Base-by-base conservation (phyloP, 2,329 filamentous ascomycete species). In the Xylariaceae sp. region DNA sequence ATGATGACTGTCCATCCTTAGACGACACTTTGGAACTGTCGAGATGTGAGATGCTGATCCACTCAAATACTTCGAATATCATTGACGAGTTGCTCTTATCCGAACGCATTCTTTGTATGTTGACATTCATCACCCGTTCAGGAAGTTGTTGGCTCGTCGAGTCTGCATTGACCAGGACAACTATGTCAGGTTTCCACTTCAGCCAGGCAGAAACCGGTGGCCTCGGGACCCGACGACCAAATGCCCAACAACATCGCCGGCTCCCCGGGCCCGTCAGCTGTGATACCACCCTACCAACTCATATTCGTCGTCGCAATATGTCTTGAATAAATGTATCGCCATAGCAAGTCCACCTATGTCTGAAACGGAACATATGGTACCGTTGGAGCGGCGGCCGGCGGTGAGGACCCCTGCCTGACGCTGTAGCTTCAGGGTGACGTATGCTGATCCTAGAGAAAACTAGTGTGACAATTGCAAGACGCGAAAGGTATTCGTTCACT, bases 391-490 rank as follows among this genome's bases (percentile, higher is more conserved):
- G 48, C 60, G 58, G 31, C 59, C 59, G 38, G 62, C 62, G 49
- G 62, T 63, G 47, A 62, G 62, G 6, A 45, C n/a, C 43, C 40
- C 48, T 33, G 47, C 38, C 31, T 12, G 22, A 6, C 10, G 18
- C 17, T n/a, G 18, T 43, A 28, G 12, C 14, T 42, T 18, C 18
- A n/a, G 47, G 18, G 19, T 43, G 31, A 14, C n/a, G 40, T 12
- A 42, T 4, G 13, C 13, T 16, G 34, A 38, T 14, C 5, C 4
- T 42, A 18, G 17, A 45, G 4, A 14, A 14, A 17, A 31, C 14
- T 38, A 65, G 63, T 65, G 62, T 44, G 63, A 65, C 54, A 63
- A 54, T 19, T 65, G 63, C 42, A 65, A 63, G 47, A 47, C 55
- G 22, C 54, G 62, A 53, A 66, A 66, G 56, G 64, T 65, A 55